Percentiles rank a stretch among this genome's conserved stretches.
Conservation (phyloP, 2,329 filamentous ascomycete species). For the Aureobasidium leucospermi region DNA sequence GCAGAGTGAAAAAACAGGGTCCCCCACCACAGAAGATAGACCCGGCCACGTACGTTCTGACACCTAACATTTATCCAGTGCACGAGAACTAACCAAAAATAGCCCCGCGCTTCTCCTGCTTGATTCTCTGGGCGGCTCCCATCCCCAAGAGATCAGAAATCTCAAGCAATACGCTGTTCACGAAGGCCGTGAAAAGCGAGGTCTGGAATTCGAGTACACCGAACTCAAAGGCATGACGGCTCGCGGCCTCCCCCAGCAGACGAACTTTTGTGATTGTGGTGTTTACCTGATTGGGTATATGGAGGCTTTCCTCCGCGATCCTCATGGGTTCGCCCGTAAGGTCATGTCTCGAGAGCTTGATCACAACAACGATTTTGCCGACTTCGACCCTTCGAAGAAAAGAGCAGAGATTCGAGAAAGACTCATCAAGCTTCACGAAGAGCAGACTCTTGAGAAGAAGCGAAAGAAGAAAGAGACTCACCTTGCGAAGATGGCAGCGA, state of each 20-base stretch:
- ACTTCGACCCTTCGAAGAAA: slow-evolving; percentile 49
- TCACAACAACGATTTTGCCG: slow-evolving; percentile 47
- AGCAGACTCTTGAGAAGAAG: slow-evolving; percentile 44
- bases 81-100: slow-evolving; percentile 30
- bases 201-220: slow-evolving; percentile 38
- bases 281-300: slow-evolving; percentile 80
- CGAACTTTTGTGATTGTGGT: slow-evolving; percentile 84
- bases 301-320: slow-evolving; percentile 69
- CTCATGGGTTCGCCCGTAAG: slow-evolving; percentile 60
- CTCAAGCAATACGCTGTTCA: slow-evolving; percentile 70
- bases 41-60: slow-evolving; percentile 20
- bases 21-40: slow-evolving; percentile 26
- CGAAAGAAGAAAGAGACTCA: slow-evolving; percentile 27
- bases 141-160: slow-evolving; percentile 56
- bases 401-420: slow-evolving; percentile 59
- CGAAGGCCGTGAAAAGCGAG: slow-evolving; percentile 62
- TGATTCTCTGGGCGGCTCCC: slow-evolving; percentile 68
- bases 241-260: slow-evolving; percentile 67
- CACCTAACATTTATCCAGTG: too few species aligned
- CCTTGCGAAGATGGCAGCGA: neutral
- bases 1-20: slow-evolving; percentile 15
- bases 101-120: slow-evolving; percentile 72
- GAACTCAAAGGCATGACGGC: slow-evolving; percentile 59
- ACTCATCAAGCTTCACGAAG: slow-evolving; percentile 55
- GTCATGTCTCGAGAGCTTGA: slow-evolving; percentile 60